phyloP scores from a whole-genome alignment of 1,139 yeast species.

The Spathaspora sp. region DNA sequence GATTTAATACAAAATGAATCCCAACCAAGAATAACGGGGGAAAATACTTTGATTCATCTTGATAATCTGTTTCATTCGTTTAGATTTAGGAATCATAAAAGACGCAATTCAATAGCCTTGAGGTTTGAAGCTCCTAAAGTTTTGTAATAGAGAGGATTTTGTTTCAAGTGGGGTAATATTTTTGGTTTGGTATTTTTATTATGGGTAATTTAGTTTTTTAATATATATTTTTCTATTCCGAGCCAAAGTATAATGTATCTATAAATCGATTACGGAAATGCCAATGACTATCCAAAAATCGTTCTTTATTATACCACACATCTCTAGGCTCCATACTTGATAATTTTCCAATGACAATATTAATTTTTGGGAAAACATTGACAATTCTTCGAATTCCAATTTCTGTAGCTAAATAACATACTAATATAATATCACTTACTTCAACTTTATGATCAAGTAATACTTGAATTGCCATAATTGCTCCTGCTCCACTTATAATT shows the following conservation, averaged over 20 bases:
- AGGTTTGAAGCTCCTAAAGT: slow-evolving; percentile 25
- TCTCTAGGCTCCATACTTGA: slow-evolving; percentile 31
- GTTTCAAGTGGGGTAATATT: neutral
- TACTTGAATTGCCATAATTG: slow-evolving; percentile 91
- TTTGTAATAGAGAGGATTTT: neutral
- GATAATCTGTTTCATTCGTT: slow-evolving; percentile 4
- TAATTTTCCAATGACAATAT: slow-evolving; percentile 68
- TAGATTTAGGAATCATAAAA: slow-evolving; percentile 9
- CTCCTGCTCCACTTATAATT: slow-evolving; percentile 88
- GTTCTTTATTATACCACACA: slow-evolving; percentile 33
- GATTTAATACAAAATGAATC: slow-evolving; percentile 3
- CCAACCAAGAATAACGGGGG: neutral
- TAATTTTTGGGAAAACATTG: slow-evolving; percentile 69
- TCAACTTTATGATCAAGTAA: slow-evolving; percentile 77
- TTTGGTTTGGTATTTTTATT: neutral
- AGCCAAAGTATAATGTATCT: slow-evolving; percentile 80
- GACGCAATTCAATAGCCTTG: slow-evolving; percentile 33
- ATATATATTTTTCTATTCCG: slow-evolving; percentile 25
- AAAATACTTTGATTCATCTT: neutral
- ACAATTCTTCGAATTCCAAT: slow-evolving; percentile 74
- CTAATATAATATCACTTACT: slow-evolving; percentile 62
- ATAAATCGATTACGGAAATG: slow-evolving; percentile 71
- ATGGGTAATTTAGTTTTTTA: neutral
- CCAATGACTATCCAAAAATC: slow-evolving; percentile 49
- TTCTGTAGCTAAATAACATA: slow-evolving; percentile 77